Base-by-base conservation (phyloP, 75 land plant genomes). In the Sequoiadendron giganteum region DNA sequence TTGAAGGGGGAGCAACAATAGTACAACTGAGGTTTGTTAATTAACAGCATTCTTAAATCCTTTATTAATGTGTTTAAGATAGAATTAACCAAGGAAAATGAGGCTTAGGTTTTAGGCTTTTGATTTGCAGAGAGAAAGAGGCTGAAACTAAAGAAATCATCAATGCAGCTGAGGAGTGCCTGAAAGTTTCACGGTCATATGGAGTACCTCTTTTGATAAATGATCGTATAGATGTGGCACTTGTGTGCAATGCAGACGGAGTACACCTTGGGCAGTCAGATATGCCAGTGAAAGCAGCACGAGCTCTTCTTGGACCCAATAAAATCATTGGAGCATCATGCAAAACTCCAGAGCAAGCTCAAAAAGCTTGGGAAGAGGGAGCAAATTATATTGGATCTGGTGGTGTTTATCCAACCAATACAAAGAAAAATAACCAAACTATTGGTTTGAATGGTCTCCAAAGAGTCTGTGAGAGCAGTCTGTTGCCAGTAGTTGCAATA, bases 1-100 rank as follows among this genome's bases (percentile, higher is more conserved):
- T 97, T 55, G 93, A 94, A 90, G 99, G 99, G 68, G 99, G 99
- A 75, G 99, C 99, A 39, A 97, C 98, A 54, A 96, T 97, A 36
- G 82, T 97, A 39, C 99, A 97, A 65, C 85, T 97, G 32, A 95
- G 99, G 99, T 96, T 79, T 58, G 89, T 90, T 68, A 28, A 15
- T 70, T 39, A 25, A 49, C 25, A 43, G 18, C 28, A 47, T n/a
- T 45, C 30, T 47, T 47, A n/a, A 81, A 45, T 82, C 10, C 3
- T 10, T 47, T 40, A 28, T 43, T n/a, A 43, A 25, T 10, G 1
- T 47, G n/a, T 11, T 82, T 19, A 45, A 47, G 52, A 13, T 82
- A n/a, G 52, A n/a, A 43, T 82, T 14, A 47, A 79, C 47, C 40
- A 1, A 78, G 16, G 19, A 81, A 81, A 81, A 45, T 42, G 8